Evolutionary conservation across 129 eudicot genomes (phyloP).

Genomic region (Lactuca saligna): DNA sequence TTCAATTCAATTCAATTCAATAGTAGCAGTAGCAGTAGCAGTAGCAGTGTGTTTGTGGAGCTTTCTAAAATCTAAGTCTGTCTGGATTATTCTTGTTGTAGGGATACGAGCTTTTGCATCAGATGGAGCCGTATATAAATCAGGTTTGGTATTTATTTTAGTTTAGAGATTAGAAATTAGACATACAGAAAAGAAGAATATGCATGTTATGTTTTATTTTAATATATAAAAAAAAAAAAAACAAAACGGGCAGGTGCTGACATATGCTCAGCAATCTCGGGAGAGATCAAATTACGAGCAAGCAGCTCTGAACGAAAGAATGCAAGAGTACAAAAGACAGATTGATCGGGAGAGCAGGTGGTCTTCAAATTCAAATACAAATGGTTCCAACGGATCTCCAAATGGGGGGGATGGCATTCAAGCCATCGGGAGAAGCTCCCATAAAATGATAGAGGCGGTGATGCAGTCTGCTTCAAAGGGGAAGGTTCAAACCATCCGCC

Average conservation of each 20-base stretch:
- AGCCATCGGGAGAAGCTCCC: conserved; percentile 97
- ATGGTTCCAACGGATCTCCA: conserved; percentile 56
- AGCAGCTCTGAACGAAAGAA: conserved; percentile 91
- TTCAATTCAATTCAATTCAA: too few relatives aligned
- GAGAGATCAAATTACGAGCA: conserved; percentile 96
- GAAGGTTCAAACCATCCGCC: conserved; percentile 97
- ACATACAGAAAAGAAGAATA: too few relatives aligned
- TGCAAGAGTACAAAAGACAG: conserved; percentile 97
- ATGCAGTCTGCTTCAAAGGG: conserved; percentile 97
- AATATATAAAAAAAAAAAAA: background rate
- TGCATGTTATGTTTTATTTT: too few relatives aligned
- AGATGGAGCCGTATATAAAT: conserved; percentile 98
- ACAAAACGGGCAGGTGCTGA: conserved; percentile 71
- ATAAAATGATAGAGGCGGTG: conserved; percentile 93
- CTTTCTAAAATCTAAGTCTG: background rate
- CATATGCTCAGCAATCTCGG: conserved; percentile 94
- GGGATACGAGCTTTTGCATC: conserved; percentile 99
- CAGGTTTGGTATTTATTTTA: conserved; percentile 50
- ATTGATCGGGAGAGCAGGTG: conserved; percentile 91
- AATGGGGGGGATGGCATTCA: conserved; percentile 98
- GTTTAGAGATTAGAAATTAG: too few relatives aligned
- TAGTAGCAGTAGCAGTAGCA: background rate
- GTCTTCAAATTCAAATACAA: conserved; percentile 65
- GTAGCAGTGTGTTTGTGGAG: background rate
- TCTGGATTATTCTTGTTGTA: conserved; percentile 28